phyloP scores from a whole-genome alignment of 768 basidiomycete species.

The Hypholoma fasciculare region DNA sequence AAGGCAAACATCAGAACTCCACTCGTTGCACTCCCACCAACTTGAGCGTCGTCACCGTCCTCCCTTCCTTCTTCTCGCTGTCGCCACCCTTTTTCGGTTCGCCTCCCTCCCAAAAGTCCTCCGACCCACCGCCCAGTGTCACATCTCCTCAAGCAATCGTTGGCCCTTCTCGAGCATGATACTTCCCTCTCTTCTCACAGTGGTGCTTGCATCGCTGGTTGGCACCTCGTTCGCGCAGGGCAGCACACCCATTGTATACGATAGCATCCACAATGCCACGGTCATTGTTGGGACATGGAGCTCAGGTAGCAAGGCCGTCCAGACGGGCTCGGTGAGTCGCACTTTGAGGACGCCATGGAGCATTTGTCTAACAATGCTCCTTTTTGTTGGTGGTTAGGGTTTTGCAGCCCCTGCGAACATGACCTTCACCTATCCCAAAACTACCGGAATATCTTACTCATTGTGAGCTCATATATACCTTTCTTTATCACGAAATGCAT shows the following conservation, averaged over 20 bases:
- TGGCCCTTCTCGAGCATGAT: conserved; percentile 35
- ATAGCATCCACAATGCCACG: conserved; percentile 64
- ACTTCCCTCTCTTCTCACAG: conserved; percentile 35
- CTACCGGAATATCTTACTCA: conserved; percentile 85
- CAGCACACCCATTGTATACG: conserved; percentile 32
- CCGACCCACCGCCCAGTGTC: not conserved
- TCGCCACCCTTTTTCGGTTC: conserved; percentile 7
- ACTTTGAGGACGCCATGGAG: not conserved
- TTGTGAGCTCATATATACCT: conserved; percentile 61
- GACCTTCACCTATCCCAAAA: conserved; percentile 82
- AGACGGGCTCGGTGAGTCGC: conserved; percentile 78
- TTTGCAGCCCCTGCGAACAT: conserved; percentile 85
- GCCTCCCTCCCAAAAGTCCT: conserved; percentile 5
- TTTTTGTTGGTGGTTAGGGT: conserved; percentile 41
- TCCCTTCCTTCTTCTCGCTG: conserved; percentile 17
- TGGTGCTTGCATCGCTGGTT: conserved; percentile 39
- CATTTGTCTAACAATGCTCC: conserved; percentile 6
- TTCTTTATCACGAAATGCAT: not conserved
- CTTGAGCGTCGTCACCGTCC: conserved; percentile 25
- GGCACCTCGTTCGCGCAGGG: conserved; percentile 33
- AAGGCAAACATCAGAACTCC: conserved; percentile 16
- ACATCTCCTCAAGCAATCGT: not conserved
- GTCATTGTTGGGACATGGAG: conserved; percentile 82
- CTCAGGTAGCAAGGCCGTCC: conserved; percentile 72
- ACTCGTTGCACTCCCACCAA: conserved; percentile 26